phyloP scores from a whole-genome alignment of 2,329 filamentous ascomycete genomes.

The Pezicula radicicola region DNA sequence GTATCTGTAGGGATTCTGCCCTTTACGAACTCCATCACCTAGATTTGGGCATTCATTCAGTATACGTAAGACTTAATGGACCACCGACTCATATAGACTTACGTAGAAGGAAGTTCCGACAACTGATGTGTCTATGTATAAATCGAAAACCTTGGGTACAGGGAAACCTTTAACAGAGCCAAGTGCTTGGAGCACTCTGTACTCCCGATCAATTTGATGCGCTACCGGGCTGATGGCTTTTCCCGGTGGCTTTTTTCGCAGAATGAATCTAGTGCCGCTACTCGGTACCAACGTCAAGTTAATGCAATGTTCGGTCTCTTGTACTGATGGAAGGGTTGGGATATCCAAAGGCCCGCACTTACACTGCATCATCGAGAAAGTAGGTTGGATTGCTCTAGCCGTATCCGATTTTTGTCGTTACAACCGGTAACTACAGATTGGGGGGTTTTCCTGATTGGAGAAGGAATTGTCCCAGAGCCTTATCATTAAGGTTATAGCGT shows the following conservation, averaged over 20 bases:
- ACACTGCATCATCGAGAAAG: constrained; percentile 54
- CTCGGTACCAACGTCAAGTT: background rate
- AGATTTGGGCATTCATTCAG: background rate
- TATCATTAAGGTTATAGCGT: background rate
- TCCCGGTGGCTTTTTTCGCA: constrained; percentile 69
- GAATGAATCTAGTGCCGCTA: constrained; percentile 46
- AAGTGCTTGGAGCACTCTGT: constrained; percentile 62
- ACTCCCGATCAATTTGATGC: constrained; percentile 67
- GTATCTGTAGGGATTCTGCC: constrained; percentile 66
- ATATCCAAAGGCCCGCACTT: background rate
- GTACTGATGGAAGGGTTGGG: background rate
- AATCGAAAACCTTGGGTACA: constrained; percentile 57
- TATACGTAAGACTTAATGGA: background rate
- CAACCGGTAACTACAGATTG: constrained; percentile 13
- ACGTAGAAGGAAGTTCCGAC: constrained; percentile 63
- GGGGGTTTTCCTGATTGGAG: background rate
- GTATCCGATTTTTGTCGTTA: constrained; percentile 56
- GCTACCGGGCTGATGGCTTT: constrained; percentile 64
- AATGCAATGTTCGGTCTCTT: background rate
- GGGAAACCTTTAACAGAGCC: constrained; percentile 57
- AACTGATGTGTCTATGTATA: constrained; percentile 60
- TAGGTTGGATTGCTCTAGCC: constrained; percentile 70
- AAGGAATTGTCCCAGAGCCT: background rate
- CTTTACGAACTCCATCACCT: constrained; percentile 64
- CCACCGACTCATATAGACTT: background rate